These are phyloP conservation scores for Hortaea sp. DNA, from an alignment of 2,329 filamentous ascomycete species.

Conservation along the genomic window DNA sequence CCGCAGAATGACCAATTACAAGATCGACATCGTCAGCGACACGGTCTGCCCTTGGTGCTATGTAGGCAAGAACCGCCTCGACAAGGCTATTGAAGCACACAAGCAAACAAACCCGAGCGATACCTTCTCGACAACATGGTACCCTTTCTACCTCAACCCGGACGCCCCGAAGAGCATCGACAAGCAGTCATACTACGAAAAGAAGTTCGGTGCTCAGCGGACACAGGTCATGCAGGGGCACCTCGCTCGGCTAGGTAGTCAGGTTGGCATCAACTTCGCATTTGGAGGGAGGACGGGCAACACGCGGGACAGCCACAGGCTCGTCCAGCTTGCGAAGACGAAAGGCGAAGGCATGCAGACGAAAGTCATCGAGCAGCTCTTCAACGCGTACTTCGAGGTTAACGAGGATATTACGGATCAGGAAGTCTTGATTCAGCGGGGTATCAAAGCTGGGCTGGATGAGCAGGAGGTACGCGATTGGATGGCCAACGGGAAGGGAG, in stretches of 20 bases:
- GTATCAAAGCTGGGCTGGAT: constrained; percentile 34
- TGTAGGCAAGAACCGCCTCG: constrained; percentile 66
- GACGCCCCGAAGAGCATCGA: constrained; percentile 43
- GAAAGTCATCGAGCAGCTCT: constrained; percentile 51
- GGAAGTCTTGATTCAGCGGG: constrained; percentile 31
- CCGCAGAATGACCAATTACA: constrained; percentile 58
- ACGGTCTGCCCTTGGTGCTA: constrained; percentile 71
- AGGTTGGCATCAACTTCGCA: constrained; percentile 63
- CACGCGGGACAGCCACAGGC: constrained; percentile 68
- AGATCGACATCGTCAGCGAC: constrained; percentile 71
- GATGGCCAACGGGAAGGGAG: constrained; percentile 34
- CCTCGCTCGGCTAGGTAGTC: constrained; percentile 47
- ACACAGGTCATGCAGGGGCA: constrained; percentile 44
- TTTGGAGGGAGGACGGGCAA: constrained; percentile 63
- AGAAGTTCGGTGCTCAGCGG: constrained; percentile 56
- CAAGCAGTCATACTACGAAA: constrained; percentile 48
- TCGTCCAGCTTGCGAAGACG: constrained; percentile 58
- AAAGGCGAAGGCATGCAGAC: constrained; percentile 48
- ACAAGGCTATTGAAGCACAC: constrained; percentile 53
- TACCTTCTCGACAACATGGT: constrained; percentile 65
- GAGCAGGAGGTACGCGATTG: constrained; percentile 33
- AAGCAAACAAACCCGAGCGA: constrained; percentile 50
- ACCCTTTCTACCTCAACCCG: constrained; percentile 72
- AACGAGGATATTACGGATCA: constrained; percentile 37
- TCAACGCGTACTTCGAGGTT: constrained; percentile 45